Conservation (phyloP, 768 basidiomycete genomes). For the Boletales sp. region DNA sequence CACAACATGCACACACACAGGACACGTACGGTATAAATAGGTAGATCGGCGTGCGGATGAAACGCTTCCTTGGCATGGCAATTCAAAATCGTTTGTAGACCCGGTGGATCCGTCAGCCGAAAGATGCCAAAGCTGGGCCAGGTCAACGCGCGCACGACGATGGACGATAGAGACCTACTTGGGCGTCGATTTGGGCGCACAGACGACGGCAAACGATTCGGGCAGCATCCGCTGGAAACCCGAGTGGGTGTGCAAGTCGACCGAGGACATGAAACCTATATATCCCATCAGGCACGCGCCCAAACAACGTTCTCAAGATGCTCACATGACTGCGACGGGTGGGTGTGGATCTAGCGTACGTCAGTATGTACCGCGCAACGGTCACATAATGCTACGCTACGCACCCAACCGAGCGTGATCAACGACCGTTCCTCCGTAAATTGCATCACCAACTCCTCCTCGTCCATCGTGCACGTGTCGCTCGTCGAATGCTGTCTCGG, state of each 20-base stretch:
- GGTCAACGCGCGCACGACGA: neutral
- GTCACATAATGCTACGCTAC: conserved; percentile 16
- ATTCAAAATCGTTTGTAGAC: conserved; percentile 63
- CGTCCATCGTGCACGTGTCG: conserved; percentile 91
- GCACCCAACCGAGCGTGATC: conserved; percentile 89
- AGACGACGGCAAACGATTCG: conserved; percentile 91
- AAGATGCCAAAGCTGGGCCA: conserved; percentile 71
- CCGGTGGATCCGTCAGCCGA: conserved; percentile 85
- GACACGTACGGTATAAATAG: conserved; percentile 78
- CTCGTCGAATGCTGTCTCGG: conserved; percentile 87
- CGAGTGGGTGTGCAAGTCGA: conserved; percentile 89
- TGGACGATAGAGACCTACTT: conserved; percentile 43
- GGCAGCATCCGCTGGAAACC: conserved; percentile 87
- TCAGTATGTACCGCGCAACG: conserved; percentile 1
- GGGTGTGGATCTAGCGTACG: conserved; percentile 75
- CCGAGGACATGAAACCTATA: conserved; percentile 90
- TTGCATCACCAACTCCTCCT: conserved; percentile 81
- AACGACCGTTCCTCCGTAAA: conserved; percentile 80
- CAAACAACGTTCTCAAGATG: conserved; percentile 5
- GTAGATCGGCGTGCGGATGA: conserved; percentile 80
- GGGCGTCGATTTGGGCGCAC: conserved; percentile 76
- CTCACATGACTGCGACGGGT: conserved; percentile 84
- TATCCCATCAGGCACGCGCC: neutral
- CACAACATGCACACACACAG: neutral
- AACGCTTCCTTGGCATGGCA: conserved; percentile 76